Evolutionary conservation across 768 basidiomycete species (phyloP).

Genomic region (Boletellus emodensis): DNA sequence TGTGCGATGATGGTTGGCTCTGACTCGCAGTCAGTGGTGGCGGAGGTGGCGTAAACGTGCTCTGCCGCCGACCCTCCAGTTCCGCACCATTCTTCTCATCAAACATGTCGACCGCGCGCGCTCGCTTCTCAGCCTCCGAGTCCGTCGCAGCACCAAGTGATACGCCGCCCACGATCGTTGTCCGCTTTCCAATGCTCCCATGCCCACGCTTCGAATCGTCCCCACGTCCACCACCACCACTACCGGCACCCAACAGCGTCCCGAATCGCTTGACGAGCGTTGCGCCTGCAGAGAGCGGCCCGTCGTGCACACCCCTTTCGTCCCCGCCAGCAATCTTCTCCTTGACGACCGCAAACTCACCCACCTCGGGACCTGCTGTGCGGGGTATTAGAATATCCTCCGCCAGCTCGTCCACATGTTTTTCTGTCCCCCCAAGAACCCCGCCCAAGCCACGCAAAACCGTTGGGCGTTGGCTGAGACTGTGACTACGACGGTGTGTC

Average conservation of each 20-base stretch:
- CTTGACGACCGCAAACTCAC: slow-evolving; percentile 46
- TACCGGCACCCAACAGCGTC: slow-evolving; percentile 43
- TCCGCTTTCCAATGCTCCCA: slow-evolving; percentile 40
- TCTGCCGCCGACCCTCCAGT: slow-evolving; percentile 18
- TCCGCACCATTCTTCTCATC: slow-evolving; percentile 23
- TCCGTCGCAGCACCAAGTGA: slow-evolving; percentile 37
- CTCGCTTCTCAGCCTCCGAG: slow-evolving; percentile 30
- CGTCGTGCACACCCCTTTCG: slow-evolving; percentile 23
- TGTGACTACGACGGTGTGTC: slow-evolving; percentile 79
- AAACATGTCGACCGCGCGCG: slow-evolving; percentile 15
- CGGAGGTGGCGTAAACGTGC: slow-evolving; percentile 23
- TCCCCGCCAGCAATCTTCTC: slow-evolving; percentile 22
- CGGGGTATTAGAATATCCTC: slow-evolving; percentile 42
- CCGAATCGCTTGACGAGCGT: slow-evolving; percentile 79
- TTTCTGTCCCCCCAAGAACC: slow-evolving; percentile 48
- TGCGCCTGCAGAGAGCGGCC: slow-evolving; percentile 53
- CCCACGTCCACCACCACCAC: slow-evolving; percentile 36
- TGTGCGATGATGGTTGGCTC: slow-evolving; percentile 55
- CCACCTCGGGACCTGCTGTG: slow-evolving; percentile 64
- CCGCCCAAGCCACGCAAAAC: slow-evolving; percentile 53
- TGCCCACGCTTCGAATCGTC: slow-evolving; percentile 41
- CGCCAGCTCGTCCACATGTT: slow-evolving; percentile 42
- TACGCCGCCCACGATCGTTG: slow-evolving; percentile 47
- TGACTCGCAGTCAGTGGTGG: slow-evolving; percentile 38
- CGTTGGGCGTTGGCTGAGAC: slow-evolving; percentile 70